Percentiles rank a stretch among this genome's conserved stretches.
These are phyloP conservation scores for Microdochium bolleyi DNA, from an alignment of 2,329 filamentous ascomycete species.

Conservation along the genomic window DNA sequence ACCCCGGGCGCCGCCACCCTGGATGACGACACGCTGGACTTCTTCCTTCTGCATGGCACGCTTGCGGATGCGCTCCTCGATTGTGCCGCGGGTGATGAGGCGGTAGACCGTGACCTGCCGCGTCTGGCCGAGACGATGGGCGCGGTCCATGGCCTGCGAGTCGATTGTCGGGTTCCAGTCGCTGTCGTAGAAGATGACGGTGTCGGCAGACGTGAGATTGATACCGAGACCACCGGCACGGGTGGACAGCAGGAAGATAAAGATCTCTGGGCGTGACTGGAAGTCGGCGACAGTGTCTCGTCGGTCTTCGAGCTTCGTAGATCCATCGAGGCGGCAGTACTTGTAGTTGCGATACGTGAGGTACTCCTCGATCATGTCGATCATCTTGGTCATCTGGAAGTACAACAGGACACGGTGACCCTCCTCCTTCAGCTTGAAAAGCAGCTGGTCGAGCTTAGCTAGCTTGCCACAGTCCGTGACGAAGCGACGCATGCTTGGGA, in stretches of 20 bases:
- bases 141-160: conserved; percentile 97
- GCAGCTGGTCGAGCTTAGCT: conserved; percentile 77
- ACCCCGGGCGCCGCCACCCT: conserved; percentile 74
- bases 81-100: conserved; percentile 91
- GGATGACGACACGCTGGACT: conserved; percentile 94
- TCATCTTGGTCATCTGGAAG: conserved; percentile 99
- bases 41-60: conserved; percentile 97
- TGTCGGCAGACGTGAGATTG: conserved; percentile 93
- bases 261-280: conserved; percentile 89
- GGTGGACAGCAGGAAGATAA: conserved; percentile 93
- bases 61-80: conserved; percentile 96
- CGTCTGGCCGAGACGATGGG: conserved; percentile 94
- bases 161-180: conserved; percentile 99
- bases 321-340: conserved; percentile 92
- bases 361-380: conserved; percentile 98
- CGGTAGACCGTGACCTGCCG: conserved; percentile 95
- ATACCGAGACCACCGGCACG: conserved; percentile 97
- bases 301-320: conserved; percentile 93
- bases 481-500: conserved; percentile 95
- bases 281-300: conserved; percentile 95
- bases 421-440: conserved; percentile 84
- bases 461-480: conserved; percentile 97
- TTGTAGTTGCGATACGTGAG: conserved; percentile 98
- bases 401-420: conserved; percentile 92
- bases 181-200: conserved; percentile 98